These are phyloP conservation scores for Psophocarpus tetragonolobus DNA, from an alignment of 306 rosid genomes.

Conservation along the genomic window DNA sequence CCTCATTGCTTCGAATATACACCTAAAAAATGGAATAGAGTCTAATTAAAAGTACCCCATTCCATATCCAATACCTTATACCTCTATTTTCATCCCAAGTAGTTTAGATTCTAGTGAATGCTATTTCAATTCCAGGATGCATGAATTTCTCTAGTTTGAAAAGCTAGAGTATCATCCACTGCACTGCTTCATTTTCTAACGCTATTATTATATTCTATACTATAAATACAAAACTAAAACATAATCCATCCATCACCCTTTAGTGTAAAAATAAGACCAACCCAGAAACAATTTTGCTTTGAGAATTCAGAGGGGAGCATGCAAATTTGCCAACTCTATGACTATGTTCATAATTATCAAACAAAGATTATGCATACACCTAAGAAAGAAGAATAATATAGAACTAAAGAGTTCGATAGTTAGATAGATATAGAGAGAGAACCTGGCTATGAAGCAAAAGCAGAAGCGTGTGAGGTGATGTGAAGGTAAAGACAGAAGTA, in stretches of 20 bases:
- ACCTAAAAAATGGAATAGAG: background rate
- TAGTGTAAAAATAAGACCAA: background rate
- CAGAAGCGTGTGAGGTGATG: background rate
- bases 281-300: background rate
- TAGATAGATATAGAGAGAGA: background rate
- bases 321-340: background rate
- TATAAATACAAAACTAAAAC: background rate
- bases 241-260: background rate
- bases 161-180: background rate
- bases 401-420: background rate
- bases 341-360: background rate
- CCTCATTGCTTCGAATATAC: background rate
- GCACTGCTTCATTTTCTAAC: background rate
- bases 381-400: background rate
- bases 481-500: background rate
- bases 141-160: background rate
- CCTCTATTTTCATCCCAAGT: background rate
- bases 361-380: background rate
- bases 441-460: conserved; percentile 28
- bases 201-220: background rate
- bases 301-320: background rate
- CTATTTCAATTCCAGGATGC: background rate
- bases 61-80: background rate
- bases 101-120: background rate
- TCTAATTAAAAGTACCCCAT: background rate